Conservation (phyloP, 371 early-diverging fungal species). For the Mortierella sp. region DNA sequence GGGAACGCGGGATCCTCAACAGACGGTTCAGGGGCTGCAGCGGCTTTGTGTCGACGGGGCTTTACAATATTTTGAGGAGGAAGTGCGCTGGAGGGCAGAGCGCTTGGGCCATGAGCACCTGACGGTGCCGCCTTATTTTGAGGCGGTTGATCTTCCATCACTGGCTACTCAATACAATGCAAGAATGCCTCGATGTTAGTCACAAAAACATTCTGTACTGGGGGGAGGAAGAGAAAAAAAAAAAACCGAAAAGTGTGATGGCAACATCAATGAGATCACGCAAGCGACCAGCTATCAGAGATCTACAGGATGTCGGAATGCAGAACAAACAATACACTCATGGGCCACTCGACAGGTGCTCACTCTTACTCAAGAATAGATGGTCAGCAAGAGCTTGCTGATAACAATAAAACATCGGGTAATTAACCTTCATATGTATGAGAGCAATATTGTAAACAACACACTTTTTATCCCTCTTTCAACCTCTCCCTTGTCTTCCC, state of each 20-base stretch:
- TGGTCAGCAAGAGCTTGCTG: background rate
- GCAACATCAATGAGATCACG: no score
- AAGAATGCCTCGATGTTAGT: background rate
- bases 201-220: background rate
- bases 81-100: slow-evolving; percentile 31
- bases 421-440: slow-evolving; percentile 40
- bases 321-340: background rate
- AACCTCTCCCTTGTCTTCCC: no score
- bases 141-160: slow-evolving; percentile 37
- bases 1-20: slow-evolving; percentile 42
- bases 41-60: slow-evolving; percentile 50
- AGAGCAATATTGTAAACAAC: slow-evolving; percentile 12
- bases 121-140: slow-evolving; percentile 19
- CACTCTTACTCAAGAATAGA: slow-evolving; percentile 10
- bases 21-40: slow-evolving; percentile 19
- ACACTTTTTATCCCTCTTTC: background rate
- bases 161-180: slow-evolving; percentile 13
- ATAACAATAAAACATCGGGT: slow-evolving; percentile 13
- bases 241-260: no score
- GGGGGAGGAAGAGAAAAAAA: no score
- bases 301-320: no score
- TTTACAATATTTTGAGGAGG: slow-evolving; percentile 40
- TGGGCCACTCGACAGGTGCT: background rate
- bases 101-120: slow-evolving; percentile 35
- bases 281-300: no score